Evolutionary conservation across 2,329 filamentous ascomycete species (phyloP), one percentile per base, ranked within the genome.

Genomic region (Ceratocystis variospora): DNA sequence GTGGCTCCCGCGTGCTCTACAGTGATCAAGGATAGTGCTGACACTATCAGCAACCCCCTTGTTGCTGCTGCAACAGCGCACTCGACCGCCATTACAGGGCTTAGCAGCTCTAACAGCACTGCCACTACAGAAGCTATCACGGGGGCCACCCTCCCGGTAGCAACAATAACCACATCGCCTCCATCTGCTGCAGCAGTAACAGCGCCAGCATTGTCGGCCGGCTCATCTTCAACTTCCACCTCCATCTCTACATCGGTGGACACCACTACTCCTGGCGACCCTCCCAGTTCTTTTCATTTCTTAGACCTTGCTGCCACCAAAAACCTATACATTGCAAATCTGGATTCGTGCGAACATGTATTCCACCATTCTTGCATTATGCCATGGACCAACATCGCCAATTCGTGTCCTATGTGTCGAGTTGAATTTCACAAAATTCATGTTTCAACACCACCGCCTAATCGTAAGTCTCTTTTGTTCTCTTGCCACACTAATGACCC

Each of bases 331-430:
- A 65, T 67, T 68, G 84, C 85, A 50, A 76, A 81, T 66, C 82
- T 87, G 62, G 79, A 85, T 68, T 87, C 90, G 61, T 99, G 94
- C 76, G 89, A 90, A 67, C 95, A 99, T 79, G 83, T 92, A 71
- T 81, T 99, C 71, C 94, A 99, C 78, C 87, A 99, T 78, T 86
- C 88, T 64, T 99, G 94, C 76, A 82, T 99, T 71, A 88, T 88
- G 71, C 90, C 91, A 71, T 99, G 94, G 94, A 90, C 93, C 59
- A 90, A 95, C 77, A 88, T 95, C 75, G 93, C 94, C 70, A 99
- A 97, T 77, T 96, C 92, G 74, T 99, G 94, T 76, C 94, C 94
- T 59, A 96, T 99, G 75, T 99, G 94, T 77, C 89, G 94, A 71
- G 88, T 90, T 72, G 85, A 83, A 69, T 97, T 99, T 79, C 93